Conservation (phyloP, 805 yeast species). For the Helenozyma baotianmanensis region DNA sequence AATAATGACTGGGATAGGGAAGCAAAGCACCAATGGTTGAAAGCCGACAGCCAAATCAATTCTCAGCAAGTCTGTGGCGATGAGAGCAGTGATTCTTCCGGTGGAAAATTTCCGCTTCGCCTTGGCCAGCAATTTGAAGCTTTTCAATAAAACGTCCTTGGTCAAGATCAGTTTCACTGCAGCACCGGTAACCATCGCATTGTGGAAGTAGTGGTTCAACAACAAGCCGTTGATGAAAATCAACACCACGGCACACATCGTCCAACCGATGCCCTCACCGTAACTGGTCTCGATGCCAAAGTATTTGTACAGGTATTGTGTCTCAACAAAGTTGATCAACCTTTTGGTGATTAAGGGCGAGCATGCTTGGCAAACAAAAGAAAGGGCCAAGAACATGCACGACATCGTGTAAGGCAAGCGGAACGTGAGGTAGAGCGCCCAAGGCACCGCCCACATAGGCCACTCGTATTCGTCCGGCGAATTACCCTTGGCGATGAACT, state of each 20-base stretch:
- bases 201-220: constrained; percentile 39
- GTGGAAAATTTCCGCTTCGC: constrained; percentile 31
- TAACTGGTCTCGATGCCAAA: constrained; percentile 36
- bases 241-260: constrained; percentile 62
- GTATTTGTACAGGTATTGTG: constrained; percentile 35
- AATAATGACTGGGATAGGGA: constrained; percentile 40
- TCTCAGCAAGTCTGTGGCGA: constrained; percentile 41
- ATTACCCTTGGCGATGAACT: constrained; percentile 1
- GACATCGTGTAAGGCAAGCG: constrained; percentile 39
- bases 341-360: constrained; percentile 65
- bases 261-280: constrained; percentile 70
- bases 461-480: constrained; percentile 30
- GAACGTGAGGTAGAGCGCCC: constrained; percentile 48
- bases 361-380: constrained; percentile 49
- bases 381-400: constrained; percentile 36
- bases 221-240: constrained; percentile 40
- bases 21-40: constrained; percentile 39
- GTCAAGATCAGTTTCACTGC: constrained; percentile 37
- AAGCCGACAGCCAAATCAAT: constrained; percentile 42
- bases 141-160: constrained; percentile 33
- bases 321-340: constrained; percentile 62
- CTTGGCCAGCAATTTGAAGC: constrained; percentile 33
- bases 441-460: constrained; percentile 35
- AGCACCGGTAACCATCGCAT: constrained; percentile 41
- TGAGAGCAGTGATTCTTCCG: constrained; percentile 38